Base-by-base conservation (phyloP, 257 asterid species). In the Solanum paucissectum region DNA sequence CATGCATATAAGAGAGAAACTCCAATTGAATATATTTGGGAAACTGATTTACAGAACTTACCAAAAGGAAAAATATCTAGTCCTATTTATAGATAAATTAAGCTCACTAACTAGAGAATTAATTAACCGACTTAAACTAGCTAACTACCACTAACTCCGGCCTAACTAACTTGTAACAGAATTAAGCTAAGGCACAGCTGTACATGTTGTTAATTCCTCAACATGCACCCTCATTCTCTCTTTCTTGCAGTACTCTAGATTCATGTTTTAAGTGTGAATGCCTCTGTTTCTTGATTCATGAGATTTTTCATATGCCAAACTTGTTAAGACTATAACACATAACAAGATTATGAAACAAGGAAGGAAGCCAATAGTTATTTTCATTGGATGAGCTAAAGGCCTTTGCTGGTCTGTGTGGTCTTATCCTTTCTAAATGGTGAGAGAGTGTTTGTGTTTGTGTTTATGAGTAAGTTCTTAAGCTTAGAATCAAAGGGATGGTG, bases 291-390 rank as follows among this genome's bases (percentile, higher is more conserved):
- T 86, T 40, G 72, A 42, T 29, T 16, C 76, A 32, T 42, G 86
- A 81, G 86, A 33, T 77, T 87, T 75, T 87, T 85, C 87, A 58
- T 69, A 86, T 88, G 92, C 89, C 8, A 32, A 84, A 60, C 88
- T 58, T 86, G 88, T 4, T 20, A 89, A 88, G 69, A 42, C 60
- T 13, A 83, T 76, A 81, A 86, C 77, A 83, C 64, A 89, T 4
- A 87, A 69, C n/a, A 93, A 55, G 87, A 83, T 76, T 81, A 88
- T 66, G 58, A 94, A 69, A 87, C 91, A 88, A 37, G 88, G 85
- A 64, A 86, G 75, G 33, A 34, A 77, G 12, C 37, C 40, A 91
- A 79, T 90, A 83, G 76, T 87, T 83, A 87, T 89, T 32, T 77
- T 86, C 72, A 13, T 29, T 12, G 62, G 84, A 77, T 42, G 32